Evolutionary conservation across 352 stramenopile species (phyloP), one percentile per base, ranked within the genome.

Genomic region (Thalassiosira ordinaria): DNA sequence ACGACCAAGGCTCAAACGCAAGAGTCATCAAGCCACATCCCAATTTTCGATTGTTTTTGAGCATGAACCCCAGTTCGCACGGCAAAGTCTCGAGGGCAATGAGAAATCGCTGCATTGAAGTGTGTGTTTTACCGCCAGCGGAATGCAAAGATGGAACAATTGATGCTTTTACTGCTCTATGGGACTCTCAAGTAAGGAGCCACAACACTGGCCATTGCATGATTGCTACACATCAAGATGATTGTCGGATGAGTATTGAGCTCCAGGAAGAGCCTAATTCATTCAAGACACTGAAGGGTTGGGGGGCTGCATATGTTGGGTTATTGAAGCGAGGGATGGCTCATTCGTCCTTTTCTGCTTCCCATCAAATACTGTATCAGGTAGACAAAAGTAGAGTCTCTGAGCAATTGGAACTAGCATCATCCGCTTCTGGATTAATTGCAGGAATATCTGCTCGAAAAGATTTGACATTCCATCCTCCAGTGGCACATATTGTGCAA

Each of bases 61-160:
- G 96, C 8, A 99, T 99, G 94, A 97, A 99, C 85, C 80, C 97
- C 9, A 91, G 96, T 49, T 97, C 93, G 59, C 80, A 87, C 62
- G 95, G 94, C 22, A 98, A 99, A 92, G 95, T 99, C 11, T 99
- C 96, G 18, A 96, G 98, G 57, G 98, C 98, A 9, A 99, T 99
- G 98, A 91, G 98, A 65, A 99, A 99, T 86, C 95, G 98, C 29
- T 99, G 98, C 87, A 94, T 99, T 22, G 97, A 99, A 88, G 95
- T 99, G 41, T 96, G 69, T 71, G 53, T 95, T n/a, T 68, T 90
- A 53, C 73, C 85, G 9, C 46, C 70, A 59, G 35, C 24, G 65
- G 53, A 26, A 52, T 47, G 14, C 66, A 27, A 75, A 29, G 49
- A 82, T 35, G 57, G 80, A 67, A 85, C 26, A 27, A 75, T 86